Evolutionary conservation across 176 grass and related monocot species (phyloP).

Genomic region (Echinochloa phyllopogon): DNA sequence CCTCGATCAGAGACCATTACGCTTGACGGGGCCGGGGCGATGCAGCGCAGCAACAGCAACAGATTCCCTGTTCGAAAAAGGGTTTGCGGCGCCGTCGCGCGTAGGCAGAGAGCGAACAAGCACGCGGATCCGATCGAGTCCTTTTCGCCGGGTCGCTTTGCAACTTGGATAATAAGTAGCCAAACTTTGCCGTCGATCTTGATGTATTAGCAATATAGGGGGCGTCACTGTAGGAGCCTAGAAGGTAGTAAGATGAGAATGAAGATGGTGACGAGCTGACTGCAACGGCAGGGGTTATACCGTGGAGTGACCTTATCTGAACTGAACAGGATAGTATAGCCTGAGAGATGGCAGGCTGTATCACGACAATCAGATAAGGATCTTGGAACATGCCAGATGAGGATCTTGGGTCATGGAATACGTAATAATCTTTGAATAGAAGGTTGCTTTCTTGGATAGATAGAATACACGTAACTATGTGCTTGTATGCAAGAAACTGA

Average conservation of each 20-base stretch:
- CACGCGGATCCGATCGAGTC: not conserved
- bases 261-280: not conserved
- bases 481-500: not conserved
- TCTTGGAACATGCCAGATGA: not conserved
- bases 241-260: too few species aligned
- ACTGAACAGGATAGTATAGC: not conserved
- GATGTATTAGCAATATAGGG: not conserved
- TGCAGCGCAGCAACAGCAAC: not conserved
- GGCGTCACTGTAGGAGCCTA: not conserved
- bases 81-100: slow-evolving; percentile 22
- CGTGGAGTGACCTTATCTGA: not conserved
- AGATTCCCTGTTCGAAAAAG: not conserved
- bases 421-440: not conserved
- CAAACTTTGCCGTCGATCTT: not conserved
- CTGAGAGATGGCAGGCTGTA: too few species aligned
- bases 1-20: too few species aligned
- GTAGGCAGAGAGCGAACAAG: not conserved
- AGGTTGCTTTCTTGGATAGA: not conserved
- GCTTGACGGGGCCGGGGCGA: too few species aligned
- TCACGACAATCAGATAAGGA: not conserved
- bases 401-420: not conserved
- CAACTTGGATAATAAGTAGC: not conserved
- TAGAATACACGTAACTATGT: not conserved
- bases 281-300: not conserved
- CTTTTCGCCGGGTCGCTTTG: not conserved